Evolutionary conservation across 345 rosid genomes (phyloP), one percentile per base, ranked within the genome.

Genomic region (Conringia planisiliqua): DNA sequence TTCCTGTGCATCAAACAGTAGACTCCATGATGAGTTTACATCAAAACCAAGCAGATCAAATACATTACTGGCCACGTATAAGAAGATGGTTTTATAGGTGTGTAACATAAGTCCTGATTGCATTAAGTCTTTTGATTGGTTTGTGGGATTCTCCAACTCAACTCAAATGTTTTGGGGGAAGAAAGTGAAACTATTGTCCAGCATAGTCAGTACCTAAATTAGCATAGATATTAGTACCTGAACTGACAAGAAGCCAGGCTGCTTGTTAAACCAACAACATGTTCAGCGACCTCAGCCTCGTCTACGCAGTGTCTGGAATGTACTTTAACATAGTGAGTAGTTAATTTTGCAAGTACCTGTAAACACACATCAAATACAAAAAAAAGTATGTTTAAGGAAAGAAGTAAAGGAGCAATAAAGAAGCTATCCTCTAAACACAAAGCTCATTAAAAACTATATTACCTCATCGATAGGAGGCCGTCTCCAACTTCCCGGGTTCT

Each of bases 271-370:
- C 96, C 90, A 77, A 84, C 91, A 71, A 89, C 69, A 78, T 95
- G 97, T 73, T 92, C 97, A 71, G 97, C 98, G 27, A 92, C 77
- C 72, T 95, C 99, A 79, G 96, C 93, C 86, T 95, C 97, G 78
- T 95, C 97, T 69, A 75, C 77, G 76, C 97, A 95, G 27, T 84
- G 96, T 86, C 97, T 85, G 51, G 90, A 86, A 85, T 88, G 96
- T 57, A 92, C 92, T 78, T 84, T 79, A 29, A 46, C 76, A 82
- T 70, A 92, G 78, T 86, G 89, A 46, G 94, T 86, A 62, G 89
- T 86, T 76, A 95, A 78, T 73, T 85, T 89, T 61, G 97, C 94
- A 74, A 95, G 72, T 29, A 69, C 86, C 97, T 90, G 86, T 57
- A 51, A 24, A 7, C 16, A 69, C 71, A 71, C 17, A 57, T 39